A percentile compares a stretch with the other conserved stretches of the same genome.
These are phyloP conservation scores for Globisporangium acanthophoron DNA, from an alignment of 352 stramenopile genomes.

Conservation along the genomic window DNA sequence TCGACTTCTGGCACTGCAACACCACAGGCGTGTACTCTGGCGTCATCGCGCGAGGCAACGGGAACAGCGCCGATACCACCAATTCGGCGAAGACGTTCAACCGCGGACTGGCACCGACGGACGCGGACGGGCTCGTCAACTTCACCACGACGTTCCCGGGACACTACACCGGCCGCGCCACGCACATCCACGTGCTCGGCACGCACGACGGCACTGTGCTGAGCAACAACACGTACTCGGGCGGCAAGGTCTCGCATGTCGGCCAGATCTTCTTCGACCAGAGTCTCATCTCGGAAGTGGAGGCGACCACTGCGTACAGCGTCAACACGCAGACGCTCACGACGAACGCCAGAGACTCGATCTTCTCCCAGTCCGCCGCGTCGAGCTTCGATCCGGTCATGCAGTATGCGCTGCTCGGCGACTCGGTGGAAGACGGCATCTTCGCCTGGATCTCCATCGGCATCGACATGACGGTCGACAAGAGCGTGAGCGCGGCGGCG, in stretches of 20 bases:
- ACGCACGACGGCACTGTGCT: conserved; percentile 8
- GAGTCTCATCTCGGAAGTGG: conserved; percentile 4
- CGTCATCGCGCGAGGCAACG: conserved; percentile 6
- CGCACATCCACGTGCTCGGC: conserved; percentile 13
- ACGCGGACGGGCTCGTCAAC: conserved; percentile 1
- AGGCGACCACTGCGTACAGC: conserved; percentile 4
- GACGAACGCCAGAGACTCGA: conserved; percentile 8
- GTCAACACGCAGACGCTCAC: conserved; percentile 12
- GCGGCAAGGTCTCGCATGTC: conserved; percentile 7
- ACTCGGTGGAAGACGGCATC: conserved; percentile 14
- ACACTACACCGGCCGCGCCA: conserved; percentile 11
- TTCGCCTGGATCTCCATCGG: conserved; percentile 23
- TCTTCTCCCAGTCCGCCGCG: conserved; percentile 12
- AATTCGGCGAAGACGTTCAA: conserved; percentile 10
- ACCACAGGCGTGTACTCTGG: conserved; percentile 11
- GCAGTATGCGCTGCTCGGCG: conserved; percentile 16
- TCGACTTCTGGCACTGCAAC: conserved; percentile 16
- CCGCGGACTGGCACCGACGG: conserved; percentile 5
- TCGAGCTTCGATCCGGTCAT: conserved; percentile 9
- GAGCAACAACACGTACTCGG: conserved; percentile 15
- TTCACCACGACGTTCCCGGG: conserved; percentile 14
- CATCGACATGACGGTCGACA: conserved; percentile 11
- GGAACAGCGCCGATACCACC: not conserved
- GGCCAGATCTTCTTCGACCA: conserved; percentile 15
- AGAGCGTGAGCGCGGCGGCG: conserved; percentile 2